Evolutionary conservation across 805 yeast genomes (phyloP).

Genomic region (Pichia phayaonensis): DNA sequence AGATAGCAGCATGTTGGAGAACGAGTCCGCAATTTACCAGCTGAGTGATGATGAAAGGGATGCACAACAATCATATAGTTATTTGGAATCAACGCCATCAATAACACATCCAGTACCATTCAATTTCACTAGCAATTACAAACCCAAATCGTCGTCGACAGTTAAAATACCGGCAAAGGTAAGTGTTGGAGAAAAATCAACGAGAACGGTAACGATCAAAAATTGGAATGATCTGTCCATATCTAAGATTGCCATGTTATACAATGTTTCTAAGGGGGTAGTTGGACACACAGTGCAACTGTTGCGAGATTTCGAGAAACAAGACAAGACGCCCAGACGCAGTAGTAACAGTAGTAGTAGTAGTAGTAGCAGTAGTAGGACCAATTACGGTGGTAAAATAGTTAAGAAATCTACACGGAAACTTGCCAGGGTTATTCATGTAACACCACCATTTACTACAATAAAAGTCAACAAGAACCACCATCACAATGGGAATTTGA

Average conservation of each 20-base stretch:
- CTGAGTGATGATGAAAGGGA: background rate
- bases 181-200: background rate
- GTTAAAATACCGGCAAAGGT: slow-evolving; percentile 2
- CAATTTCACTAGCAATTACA: slow-evolving; percentile 1
- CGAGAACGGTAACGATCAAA: background rate
- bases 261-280: slow-evolving; percentile 18
- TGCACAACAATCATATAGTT: background rate
- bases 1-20: background rate
- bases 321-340: background rate
- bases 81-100: background rate
- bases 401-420: background rate
- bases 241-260: slow-evolving; percentile 22
- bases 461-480: too few relatives aligned
- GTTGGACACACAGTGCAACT: slow-evolving; percentile 3
- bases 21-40: background rate
- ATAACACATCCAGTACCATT: background rate
- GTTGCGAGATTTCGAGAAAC: slow-evolving; percentile 4
- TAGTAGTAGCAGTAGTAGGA: too few relatives aligned
- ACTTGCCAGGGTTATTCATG: background rate
- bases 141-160: background rate
- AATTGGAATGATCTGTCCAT: slow-evolving; percentile 24
- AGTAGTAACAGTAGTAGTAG: background rate
- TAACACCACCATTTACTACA: background rate
- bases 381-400: too few relatives aligned
- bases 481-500: background rate